These are phyloP conservation scores for Gymnopilus junonius DNA, from an alignment of 768 basidiomycete genomes.

Conservation along the genomic window DNA sequence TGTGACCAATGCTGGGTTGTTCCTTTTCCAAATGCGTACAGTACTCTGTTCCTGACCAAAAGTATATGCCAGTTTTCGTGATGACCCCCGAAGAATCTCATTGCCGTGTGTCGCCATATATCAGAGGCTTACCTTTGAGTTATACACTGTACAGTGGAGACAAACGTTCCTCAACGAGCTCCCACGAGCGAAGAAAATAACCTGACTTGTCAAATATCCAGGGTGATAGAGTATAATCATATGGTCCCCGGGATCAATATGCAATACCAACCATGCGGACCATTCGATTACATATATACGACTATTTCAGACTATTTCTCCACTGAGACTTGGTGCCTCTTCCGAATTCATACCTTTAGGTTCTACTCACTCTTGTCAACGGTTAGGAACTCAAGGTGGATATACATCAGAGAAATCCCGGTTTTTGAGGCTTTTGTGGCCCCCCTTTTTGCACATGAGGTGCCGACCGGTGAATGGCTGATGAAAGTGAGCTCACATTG, in stretches of 20 bases:
- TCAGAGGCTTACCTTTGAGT: not conserved
- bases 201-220: not conserved
- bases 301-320: not conserved
- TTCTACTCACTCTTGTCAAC: not conserved
- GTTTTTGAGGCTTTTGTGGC: not conserved
- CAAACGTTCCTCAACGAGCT: not conserved
- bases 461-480: constrained; percentile 8
- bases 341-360: not conserved
- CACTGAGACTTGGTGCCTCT: not conserved
- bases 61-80: not conserved
- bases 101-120: not conserved
- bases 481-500: constrained; percentile 6
- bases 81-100: not conserved
- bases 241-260: not conserved
- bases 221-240: not conserved
- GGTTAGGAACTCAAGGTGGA: not conserved
- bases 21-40: no score
- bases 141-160: not conserved
- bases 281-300: not conserved
- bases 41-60: not conserved
- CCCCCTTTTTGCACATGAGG: constrained; percentile 8
- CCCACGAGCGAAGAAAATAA: not conserved
- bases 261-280: not conserved
- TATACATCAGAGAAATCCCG: not conserved
- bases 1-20: no score